Evolutionary conservation across 192 early-diverging fungal genomes (phyloP), one percentile per base, ranked within the genome.

Genomic region (Umbelopsis isabellina): DNA sequence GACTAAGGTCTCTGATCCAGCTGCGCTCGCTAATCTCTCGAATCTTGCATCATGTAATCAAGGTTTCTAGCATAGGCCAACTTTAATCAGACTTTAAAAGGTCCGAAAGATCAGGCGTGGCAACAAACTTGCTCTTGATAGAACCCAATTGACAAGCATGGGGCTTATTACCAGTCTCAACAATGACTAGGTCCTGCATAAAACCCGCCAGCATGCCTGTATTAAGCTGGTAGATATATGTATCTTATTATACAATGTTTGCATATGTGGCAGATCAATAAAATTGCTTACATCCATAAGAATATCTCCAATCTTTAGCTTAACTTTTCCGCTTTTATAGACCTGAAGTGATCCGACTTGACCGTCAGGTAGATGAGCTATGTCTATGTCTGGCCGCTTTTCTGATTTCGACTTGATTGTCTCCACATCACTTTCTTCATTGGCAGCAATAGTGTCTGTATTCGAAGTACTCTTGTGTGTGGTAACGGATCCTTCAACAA

Each of bases 251-350:
- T 4, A 18, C 3, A 4, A 1, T 35, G 2, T 25, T 27, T 53
- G n/a, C 3, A 23, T 23, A 23, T 1, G 1, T 2, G 12, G 13
- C 15, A 15, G 33, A 16, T 33, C 37, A 41, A 41, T 41, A 5
- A 41, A 41, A 5, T 41, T 9, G 35, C 71, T 72, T 15, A 87
- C 83, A 46, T 91, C 89, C 74, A 89, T 79, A 2, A 85, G 37
- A 35, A 89, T 74, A 25, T 84, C 79, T 18, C 89, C 89, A 45
- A 91, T 65, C 49, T 81, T 76, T 68, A 91, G 69, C 78, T 87
- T 87, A 72, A 90, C 86, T 67, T 88, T 87, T 6, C 88, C 89
- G 44, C 83, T 85, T 79, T 87, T 86, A 70, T 86, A 89, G 0
- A 91, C 75, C 4, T 88, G 46, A 64, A 91, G 44, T 58, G 82